Percentiles rank a stretch among this genome's conserved stretches.
Conservation (phyloP, 345 rosid genomes). For the Brassica nigra region DNA sequence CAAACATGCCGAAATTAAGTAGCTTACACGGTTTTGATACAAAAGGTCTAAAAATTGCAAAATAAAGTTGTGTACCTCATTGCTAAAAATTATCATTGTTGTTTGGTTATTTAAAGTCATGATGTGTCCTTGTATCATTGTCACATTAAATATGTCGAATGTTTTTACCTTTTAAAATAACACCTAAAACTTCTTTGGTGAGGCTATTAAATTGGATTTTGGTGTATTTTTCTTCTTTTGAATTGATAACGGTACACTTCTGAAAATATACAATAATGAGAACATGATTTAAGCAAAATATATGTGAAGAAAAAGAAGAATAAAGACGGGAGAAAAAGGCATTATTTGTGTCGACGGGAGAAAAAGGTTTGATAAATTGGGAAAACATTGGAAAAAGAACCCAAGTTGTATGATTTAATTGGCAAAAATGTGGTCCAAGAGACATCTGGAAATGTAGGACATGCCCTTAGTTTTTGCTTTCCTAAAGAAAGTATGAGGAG, state of each 20-base stretch:
- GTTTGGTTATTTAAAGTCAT: background rate
- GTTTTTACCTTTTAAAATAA: background rate
- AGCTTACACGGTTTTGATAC: background rate
- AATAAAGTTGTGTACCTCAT: background rate
- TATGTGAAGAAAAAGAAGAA: background rate
- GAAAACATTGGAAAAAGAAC: constrained; percentile 9
- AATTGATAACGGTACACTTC: background rate
- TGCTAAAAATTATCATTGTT: background rate
- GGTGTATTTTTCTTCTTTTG: background rate
- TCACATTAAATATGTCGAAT: background rate
- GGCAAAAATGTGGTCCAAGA: constrained; percentile 28
- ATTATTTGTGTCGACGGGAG: constrained; percentile 34
- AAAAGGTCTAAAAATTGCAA: background rate
- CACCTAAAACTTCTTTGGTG: background rate
- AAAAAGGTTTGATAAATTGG: background rate
- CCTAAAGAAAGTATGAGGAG: constrained; percentile 4
- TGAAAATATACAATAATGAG: background rate
- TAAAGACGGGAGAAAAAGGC: background rate
- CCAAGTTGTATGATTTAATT: constrained; percentile 8
- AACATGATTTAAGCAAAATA: background rate
- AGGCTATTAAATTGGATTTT: background rate
- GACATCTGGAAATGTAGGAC: constrained; percentile 33
- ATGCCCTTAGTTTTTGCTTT: constrained; percentile 17
- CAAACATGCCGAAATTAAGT: background rate
- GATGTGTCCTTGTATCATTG: background rate